A percentile compares a stretch with the other conserved stretches of the same genome.
phyloP scores from a whole-genome alignment of 2,329 filamentous ascomycete genomes.

The Cladosporium sp. region DNA sequence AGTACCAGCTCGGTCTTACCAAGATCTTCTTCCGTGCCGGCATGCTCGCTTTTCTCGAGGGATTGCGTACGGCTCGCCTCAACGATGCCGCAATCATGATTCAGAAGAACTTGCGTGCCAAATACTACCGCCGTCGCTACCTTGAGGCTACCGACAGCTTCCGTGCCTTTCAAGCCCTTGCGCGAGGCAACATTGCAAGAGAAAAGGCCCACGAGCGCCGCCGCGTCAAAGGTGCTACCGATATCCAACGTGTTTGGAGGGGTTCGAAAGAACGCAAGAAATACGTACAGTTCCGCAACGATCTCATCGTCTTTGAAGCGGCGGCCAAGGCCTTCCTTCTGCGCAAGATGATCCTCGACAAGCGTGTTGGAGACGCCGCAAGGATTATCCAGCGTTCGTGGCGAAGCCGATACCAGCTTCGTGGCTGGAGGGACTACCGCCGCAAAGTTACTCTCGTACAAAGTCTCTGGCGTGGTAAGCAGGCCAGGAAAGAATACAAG shows the following conservation, averaged over 20 bases:
- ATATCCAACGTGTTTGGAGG: slow-evolving; percentile 92
- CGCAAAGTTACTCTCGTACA: slow-evolving; percentile 86
- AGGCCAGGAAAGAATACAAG: slow-evolving; percentile 82
- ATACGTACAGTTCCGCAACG: slow-evolving; percentile 73
- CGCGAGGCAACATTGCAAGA: slow-evolving; percentile 73
- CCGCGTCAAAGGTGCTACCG: slow-evolving; percentile 80
- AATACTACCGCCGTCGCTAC: slow-evolving; percentile 91
- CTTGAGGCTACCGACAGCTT: slow-evolving; percentile 80
- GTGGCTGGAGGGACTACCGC: slow-evolving; percentile 81
- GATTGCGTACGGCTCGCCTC: slow-evolving; percentile 80
- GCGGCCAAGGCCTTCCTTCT: slow-evolving; percentile 87
- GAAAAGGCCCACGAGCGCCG: slow-evolving; percentile 75
- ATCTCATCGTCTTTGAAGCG: slow-evolving; percentile 84
- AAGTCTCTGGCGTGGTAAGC: slow-evolving; percentile 84
- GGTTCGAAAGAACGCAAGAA: slow-evolving; percentile 83
- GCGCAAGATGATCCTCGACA: slow-evolving; percentile 89
- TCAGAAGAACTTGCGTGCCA: slow-evolving; percentile 93
- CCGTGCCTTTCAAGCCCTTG: slow-evolving; percentile 71
- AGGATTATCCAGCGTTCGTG: slow-evolving; percentile 86
- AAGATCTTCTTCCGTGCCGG: slow-evolving; percentile 78
- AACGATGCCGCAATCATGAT: slow-evolving; percentile 97
- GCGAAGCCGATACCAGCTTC: slow-evolving; percentile 74
- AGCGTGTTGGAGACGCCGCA: slow-evolving; percentile 85
- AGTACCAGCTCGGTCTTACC: slow-evolving; percentile 85
- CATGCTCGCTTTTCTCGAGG: slow-evolving; percentile 97